These are phyloP conservation scores for Nemania sp. DNA, from an alignment of 2,329 filamentous ascomycete species.

Conservation along the genomic window DNA sequence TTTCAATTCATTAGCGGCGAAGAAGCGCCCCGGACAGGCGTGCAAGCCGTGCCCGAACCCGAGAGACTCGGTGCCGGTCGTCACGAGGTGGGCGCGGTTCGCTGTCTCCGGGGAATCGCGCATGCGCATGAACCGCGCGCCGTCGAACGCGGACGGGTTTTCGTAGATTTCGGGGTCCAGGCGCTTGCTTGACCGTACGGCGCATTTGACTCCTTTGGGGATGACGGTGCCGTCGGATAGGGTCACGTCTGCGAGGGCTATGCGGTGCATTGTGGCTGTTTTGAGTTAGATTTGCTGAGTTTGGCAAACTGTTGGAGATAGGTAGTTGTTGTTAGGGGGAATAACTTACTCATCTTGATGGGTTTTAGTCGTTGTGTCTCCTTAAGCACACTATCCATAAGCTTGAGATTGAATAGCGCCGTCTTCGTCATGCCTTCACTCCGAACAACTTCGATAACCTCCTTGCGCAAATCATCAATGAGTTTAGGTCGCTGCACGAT, in stretches of 20 bases:
- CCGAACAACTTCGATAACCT: slow-evolving; percentile 40
- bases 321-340: neutral
- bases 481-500: slow-evolving; percentile 46
- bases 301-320: neutral
- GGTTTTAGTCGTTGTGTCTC: slow-evolving; percentile 41
- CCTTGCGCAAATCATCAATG: slow-evolving; percentile 46
- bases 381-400: slow-evolving; percentile 45
- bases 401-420: slow-evolving; percentile 36
- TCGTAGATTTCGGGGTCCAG: slow-evolving; percentile 27
- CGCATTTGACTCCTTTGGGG: slow-evolving; percentile 26
- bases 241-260: slow-evolving; percentile 20
- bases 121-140: slow-evolving; percentile 29
- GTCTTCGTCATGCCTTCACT: slow-evolving; percentile 28
- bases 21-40: slow-evolving; percentile 36
- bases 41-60: slow-evolving; percentile 44
- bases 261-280: slow-evolving; percentile 31
- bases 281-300: neutral
- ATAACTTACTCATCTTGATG: slow-evolving; percentile 30
- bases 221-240: slow-evolving; percentile 31
- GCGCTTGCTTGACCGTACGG: slow-evolving; percentile 31
- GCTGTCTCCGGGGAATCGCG: slow-evolving; percentile 24
- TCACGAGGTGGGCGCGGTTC: slow-evolving; percentile 36
- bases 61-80: slow-evolving; percentile 33
- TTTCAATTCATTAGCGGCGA: slow-evolving; percentile 45
- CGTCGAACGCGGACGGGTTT: slow-evolving; percentile 30